Base-by-base conservation (phyloP, 257 asterid genomes). In the Nicotiana obtusifolia region DNA sequence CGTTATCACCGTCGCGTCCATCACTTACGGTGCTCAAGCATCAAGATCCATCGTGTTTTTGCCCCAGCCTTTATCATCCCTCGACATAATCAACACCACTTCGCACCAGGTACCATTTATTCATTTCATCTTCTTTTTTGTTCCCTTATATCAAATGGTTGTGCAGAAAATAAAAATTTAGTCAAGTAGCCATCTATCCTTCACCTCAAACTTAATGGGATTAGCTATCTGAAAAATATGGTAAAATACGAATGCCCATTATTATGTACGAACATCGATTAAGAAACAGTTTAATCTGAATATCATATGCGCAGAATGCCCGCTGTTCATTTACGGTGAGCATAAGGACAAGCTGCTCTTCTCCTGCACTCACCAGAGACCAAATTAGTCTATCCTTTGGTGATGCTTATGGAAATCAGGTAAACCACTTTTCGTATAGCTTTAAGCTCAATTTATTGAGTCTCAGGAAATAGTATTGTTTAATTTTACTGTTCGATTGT, bases 381-480 rank as follows among this genome's bases (percentile, higher is more conserved):
- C 96, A 84, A 10, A 88, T 95, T 86, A 95, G 99, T 83, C 93
- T 95, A 57, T 65, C 97, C 83, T 95, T 95, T 80, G 99, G 99
- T 22, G 99, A 95, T 87, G 98, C 98, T 75, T 91, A 94, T 80
- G 99, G 99, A 22, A 94, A 91, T 88, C 99, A 95, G 99, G 99
- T 95, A 84, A 5, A 44, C 76, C 33, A 24, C 0, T 41, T 10
- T 35, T 67, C 49, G 30, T n/a, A 44, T 0, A 14, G 5, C 7
- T 11, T 41, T 5, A 20, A 11, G 20, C 20, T 69, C 59, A 71
- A 13, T 22, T 71, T 41, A 41, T 8, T 41, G 49, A 41, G 11
- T 41, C 11, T 2, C 49, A 2, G 3, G 11, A 41, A 8, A 41
- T 41, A 7, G 49, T 41, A 41, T 41, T 71, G 59, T 71, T 71